Evolutionary conservation across 768 basidiomycete genomes (phyloP).

Genomic region (Boletus insuetus): DNA sequence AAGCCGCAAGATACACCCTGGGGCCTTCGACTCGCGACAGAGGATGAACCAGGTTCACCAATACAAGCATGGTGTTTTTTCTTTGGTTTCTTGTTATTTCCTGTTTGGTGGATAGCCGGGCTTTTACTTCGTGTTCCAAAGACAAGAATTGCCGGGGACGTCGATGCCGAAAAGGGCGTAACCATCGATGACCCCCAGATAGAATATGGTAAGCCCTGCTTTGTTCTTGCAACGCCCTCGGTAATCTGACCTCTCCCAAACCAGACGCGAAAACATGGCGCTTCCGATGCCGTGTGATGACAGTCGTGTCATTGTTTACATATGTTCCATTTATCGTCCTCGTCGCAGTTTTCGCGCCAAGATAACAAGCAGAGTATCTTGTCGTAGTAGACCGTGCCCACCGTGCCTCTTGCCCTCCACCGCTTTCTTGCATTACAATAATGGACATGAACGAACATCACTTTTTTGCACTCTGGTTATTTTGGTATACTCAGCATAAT

Average conservation of each 20-base stretch:
- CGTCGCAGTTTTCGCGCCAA: slow-evolving; percentile 58
- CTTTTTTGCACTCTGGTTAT: slow-evolving; percentile 8
- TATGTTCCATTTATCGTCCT: slow-evolving; percentile 79
- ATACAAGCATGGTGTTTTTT: slow-evolving; percentile 79
- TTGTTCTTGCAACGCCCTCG: background rate
- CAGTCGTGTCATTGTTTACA: slow-evolving; percentile 62
- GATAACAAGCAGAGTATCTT: slow-evolving; percentile 22
- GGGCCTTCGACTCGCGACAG: slow-evolving; percentile 55
- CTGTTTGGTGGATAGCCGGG: slow-evolving; percentile 67
- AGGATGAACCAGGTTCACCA: slow-evolving; percentile 49
- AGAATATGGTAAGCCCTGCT: slow-evolving; percentile 57
- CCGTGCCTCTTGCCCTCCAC: slow-evolving; percentile 1
- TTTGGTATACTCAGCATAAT: slow-evolving; percentile 15
- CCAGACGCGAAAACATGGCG: slow-evolving; percentile 76
- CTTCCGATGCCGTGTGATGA: slow-evolving; percentile 71
- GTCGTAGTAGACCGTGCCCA: slow-evolving; percentile 8
- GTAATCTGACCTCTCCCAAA: slow-evolving; percentile 4
- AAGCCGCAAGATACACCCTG: slow-evolving; percentile 56
- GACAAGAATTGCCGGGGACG: slow-evolving; percentile 60
- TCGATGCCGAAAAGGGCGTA: slow-evolving; percentile 62
- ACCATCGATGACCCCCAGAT: slow-evolving; percentile 77
- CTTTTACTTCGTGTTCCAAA: slow-evolving; percentile 51
- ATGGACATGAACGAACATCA: slow-evolving; percentile 17
- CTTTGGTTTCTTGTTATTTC: slow-evolving; percentile 57
- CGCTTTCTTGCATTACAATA: slow-evolving; percentile 26